Percentiles rank a stretch among this genome's conserved stretches.
These are phyloP conservation scores for Cadophora sp. DNA, from an alignment of 2,329 filamentous ascomycete species.

Conservation along the genomic window DNA sequence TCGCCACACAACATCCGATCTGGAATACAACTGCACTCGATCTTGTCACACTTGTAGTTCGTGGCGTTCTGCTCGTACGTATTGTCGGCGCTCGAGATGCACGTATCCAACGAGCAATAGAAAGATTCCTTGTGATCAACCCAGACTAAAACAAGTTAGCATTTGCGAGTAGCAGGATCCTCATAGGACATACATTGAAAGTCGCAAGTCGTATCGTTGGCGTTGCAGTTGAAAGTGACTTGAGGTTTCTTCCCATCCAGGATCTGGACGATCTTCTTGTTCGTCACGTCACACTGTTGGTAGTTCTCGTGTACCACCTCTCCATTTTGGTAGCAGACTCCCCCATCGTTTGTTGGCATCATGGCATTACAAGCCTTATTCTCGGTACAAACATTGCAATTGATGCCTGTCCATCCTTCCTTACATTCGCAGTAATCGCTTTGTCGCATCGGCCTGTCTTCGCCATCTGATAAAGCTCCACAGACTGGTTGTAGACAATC, in stretches of 20 bases:
- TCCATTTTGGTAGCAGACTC: slow-evolving; percentile 90
- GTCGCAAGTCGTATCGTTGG: slow-evolving; percentile 78
- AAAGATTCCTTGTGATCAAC: slow-evolving; percentile 94
- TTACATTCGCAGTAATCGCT: slow-evolving; percentile 81
- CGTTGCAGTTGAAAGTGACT: slow-evolving; percentile 92
- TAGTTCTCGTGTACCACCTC: slow-evolving; percentile 93
- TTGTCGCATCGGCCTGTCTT: slow-evolving; percentile 76
- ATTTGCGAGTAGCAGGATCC: slow-evolving; percentile 13
- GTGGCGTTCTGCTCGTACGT: slow-evolving; percentile 79
- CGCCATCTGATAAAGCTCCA: slow-evolving; percentile 83
- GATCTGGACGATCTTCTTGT: slow-evolving; percentile 88
- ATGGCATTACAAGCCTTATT: slow-evolving; percentile 82
- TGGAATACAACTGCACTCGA: slow-evolving; percentile 86
- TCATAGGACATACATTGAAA: slow-evolving; percentile 79
- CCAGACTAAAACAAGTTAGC: slow-evolving; percentile 71
- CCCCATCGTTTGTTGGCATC: slow-evolving; percentile 82
- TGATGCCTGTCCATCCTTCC: slow-evolving; percentile 94
- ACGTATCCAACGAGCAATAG: slow-evolving; percentile 88
- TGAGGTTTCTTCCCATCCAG: slow-evolving; percentile 86
- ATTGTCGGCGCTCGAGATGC: slow-evolving; percentile 74
- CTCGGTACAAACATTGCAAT: slow-evolving; percentile 93
- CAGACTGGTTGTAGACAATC: slow-evolving; percentile 93
- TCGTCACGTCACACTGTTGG: slow-evolving; percentile 98
- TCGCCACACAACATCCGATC: slow-evolving; percentile 95
- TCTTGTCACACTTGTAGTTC: slow-evolving; percentile 81